Evolutionary conservation across 2,329 filamentous ascomycete genomes (phyloP), one percentile per base, ranked within the genome.

Genomic region (Cladophialophora yegresii): DNA sequence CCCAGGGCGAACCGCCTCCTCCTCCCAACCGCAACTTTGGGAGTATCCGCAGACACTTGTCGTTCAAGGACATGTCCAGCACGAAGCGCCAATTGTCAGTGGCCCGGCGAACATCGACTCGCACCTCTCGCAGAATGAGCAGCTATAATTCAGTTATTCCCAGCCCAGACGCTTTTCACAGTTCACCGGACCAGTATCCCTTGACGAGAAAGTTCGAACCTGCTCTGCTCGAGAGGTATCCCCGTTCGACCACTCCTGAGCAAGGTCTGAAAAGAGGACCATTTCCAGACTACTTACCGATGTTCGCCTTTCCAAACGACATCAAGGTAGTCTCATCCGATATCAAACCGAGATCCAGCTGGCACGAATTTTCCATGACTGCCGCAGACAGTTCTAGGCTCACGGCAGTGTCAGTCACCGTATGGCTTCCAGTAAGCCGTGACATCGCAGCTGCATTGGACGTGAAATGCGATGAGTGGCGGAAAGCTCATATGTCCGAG

Each of bases 341-440:
- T 73, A 92, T 96, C 75, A 85, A 93, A 67, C 95, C 95, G 0
- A 85, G 92, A 67, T 93, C 95, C n/a, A 97, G 93, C 26, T 99
- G 95, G 95, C 95, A 99, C 78, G 95, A 95, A 55, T 99, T 99
- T 74, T 93, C 92, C 67, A 98, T 99, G 95, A 99, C 95, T 1
- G 90, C 89, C 23, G 90, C 91, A 62, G 93, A 98, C 74, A 93
- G 92, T 72, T 90, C 91, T 61, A 96, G 95, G 75, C 83, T 98
- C 22, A 93, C 98, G 74, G 93, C 92, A 36, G 91, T 98, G 64
- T 93, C 90, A 67, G 84, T 97, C 61, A 96, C 92, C 61, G 85
- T 98, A 49, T 99, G 95, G 95, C 91, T 92, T 61, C 92, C 95
- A 0, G 78, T 99, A 61, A 91, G 91, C 67, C 83, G 87, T 10